A percentile compares a stretch with the other conserved stretches of the same genome.
These are phyloP conservation scores for Candida germanica DNA, from an alignment of 805 yeast species.

Conservation along the genomic window DNA sequence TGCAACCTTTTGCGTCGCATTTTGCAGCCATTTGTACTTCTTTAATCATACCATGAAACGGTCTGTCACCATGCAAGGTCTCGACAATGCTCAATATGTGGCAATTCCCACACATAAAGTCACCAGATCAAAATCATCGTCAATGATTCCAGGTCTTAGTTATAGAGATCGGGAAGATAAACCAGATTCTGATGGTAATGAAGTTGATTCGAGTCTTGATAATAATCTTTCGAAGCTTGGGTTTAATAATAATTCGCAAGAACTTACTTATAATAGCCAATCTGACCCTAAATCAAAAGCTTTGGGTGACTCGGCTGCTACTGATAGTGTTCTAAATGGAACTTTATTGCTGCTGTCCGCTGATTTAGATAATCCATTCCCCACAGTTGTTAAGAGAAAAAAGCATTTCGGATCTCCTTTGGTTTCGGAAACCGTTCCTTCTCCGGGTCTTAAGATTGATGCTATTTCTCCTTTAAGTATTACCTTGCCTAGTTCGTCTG, in stretches of 20 bases:
- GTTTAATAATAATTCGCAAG: neutral
- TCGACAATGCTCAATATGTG: neutral
- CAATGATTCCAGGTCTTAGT: constrained; percentile 10
- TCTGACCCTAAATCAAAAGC: constrained; percentile 15
- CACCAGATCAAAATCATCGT: constrained; percentile 8
- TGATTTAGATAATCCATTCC: neutral
- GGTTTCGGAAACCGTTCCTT: neutral
- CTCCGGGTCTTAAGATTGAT: neutral
- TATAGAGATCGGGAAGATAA: neutral
- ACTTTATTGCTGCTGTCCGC: constrained; percentile 13
- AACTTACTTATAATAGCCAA: neutral
- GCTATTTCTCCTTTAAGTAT: neutral
- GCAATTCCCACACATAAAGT: constrained; percentile 1
- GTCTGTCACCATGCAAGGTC: constrained; percentile 1
- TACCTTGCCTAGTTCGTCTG: neutral
- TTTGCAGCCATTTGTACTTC: neutral
- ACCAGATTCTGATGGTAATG: neutral
- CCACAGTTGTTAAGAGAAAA: no score
- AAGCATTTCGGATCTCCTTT: constrained; percentile 1
- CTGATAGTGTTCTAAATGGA: no score
- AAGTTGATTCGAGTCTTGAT: neutral
- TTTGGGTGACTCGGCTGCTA: constrained; percentile 18
- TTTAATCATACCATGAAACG: constrained; percentile 1
- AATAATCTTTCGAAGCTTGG: neutral
- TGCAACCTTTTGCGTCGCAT: no score